A percentile compares a stretch with the other conserved stretches of the same genome.
These are phyloP conservation scores for Rhizopogon sp. DNA, from an alignment of 768 basidiomycete genomes.

Conservation along the genomic window DNA sequence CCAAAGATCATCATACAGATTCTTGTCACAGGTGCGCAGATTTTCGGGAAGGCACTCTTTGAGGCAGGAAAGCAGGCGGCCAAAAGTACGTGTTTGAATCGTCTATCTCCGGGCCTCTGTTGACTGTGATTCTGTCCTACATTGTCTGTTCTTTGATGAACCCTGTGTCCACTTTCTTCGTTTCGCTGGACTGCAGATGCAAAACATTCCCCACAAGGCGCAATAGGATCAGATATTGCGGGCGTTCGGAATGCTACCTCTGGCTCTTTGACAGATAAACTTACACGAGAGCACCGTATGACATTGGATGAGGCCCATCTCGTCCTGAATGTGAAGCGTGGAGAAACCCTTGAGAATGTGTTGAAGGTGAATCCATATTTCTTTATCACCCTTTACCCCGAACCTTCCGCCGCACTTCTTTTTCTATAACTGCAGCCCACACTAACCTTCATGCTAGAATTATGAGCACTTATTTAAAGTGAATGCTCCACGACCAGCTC, in stretches of 20 bases:
- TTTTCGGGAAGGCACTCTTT: constrained; percentile 85
- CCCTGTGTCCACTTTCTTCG: not conserved
- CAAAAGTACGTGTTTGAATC: constrained; percentile 65
- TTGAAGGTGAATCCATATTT: constrained; percentile 51
- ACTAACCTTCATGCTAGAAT: constrained; percentile 45
- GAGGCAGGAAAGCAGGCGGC: constrained; percentile 91
- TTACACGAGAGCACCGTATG: constrained; percentile 87
- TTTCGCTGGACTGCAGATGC: constrained; percentile 55
- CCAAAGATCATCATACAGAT: constrained; percentile 79
- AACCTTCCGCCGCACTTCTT: not conserved
- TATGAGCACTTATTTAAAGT: constrained; percentile 92
- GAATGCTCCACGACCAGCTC: constrained; percentile 67
- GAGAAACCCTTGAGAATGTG: constrained; percentile 61
- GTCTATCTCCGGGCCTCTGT: not conserved
- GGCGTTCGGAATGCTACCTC: constrained; percentile 74
- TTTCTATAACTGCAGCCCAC: not conserved
- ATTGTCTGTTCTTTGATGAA: not conserved
- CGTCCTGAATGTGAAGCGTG: constrained; percentile 84
- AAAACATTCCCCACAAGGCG: constrained; percentile 70
- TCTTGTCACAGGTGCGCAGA: constrained; percentile 67
- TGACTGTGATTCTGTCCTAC: not conserved
- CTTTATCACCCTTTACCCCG: not conserved
- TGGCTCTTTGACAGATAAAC: constrained; percentile 70
- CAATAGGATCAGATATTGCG: constrained; percentile 60
- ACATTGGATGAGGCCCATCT: constrained; percentile 92